Percentiles rank a stretch among this genome's conserved stretches.
Conservation (phyloP, 768 basidiomycete genomes). For the Phylloporus sp. region DNA sequence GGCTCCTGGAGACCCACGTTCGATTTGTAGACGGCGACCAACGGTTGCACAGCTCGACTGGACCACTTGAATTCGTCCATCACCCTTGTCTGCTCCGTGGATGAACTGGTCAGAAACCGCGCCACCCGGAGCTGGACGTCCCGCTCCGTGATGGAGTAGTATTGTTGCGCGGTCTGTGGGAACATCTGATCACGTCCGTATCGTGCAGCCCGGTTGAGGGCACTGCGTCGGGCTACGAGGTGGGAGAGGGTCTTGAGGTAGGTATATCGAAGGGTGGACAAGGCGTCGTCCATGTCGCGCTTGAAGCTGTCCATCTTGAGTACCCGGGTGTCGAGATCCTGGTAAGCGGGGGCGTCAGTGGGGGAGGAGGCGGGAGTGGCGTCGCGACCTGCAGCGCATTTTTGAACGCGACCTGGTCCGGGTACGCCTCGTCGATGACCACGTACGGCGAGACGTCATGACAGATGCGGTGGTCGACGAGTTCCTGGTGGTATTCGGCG, state of each 20-base stretch:
- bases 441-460: constrained; percentile 26
- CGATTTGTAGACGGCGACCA: constrained; percentile 36
- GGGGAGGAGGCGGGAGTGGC: background rate
- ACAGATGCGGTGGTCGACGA: constrained; percentile 23
- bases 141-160: constrained; percentile 28
- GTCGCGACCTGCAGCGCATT: constrained; percentile 19
- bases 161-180: constrained; percentile 28
- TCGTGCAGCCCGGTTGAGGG: constrained; percentile 17
- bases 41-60: constrained; percentile 42
- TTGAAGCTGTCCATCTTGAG: constrained; percentile 18
- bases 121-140: constrained; percentile 49
- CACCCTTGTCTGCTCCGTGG: constrained; percentile 41
- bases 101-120: constrained; percentile 35
- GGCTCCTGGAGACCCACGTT: constrained; percentile 33
- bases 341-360: background rate
- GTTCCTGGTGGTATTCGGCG: constrained; percentile 31
- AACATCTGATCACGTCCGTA: constrained; percentile 32
- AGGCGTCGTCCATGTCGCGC: constrained; percentile 25
- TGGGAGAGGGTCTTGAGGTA: constrained; percentile 24
- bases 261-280: constrained; percentile 29
- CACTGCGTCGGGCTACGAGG: constrained; percentile 12
- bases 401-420: constrained; percentile 24
- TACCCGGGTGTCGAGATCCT: constrained; percentile 20
- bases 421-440: constrained; percentile 24
- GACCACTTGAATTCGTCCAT: constrained; percentile 48